Percentiles rank a stretch among this genome's conserved stretches.
Evolutionary conservation across 305 asterid species (phyloP).

Genomic region (Caryopteris hybrid): DNA sequence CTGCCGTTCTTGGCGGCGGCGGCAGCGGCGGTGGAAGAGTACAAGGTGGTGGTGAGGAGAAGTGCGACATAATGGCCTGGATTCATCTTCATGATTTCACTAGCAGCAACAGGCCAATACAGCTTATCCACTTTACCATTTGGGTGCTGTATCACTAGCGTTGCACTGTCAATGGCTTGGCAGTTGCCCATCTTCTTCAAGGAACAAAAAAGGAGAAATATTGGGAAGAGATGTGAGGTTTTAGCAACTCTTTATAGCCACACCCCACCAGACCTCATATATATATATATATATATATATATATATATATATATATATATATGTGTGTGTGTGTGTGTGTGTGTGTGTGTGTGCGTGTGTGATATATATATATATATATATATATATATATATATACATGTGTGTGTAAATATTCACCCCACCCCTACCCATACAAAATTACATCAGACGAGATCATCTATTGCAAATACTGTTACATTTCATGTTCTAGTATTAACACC

Average conservation of each 20-base stretch:
- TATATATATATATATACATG: no score
- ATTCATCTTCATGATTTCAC: constrained; percentile 66
- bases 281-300: constrained; percentile 10
- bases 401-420: no score
- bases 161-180: constrained; percentile 84
- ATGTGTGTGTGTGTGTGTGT: no score
- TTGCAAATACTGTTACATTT: no score
- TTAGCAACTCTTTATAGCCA: constrained; percentile 24
- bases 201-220: neutral
- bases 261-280: constrained; percentile 25
- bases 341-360: no score
- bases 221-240: constrained; percentile 12
- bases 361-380: no score
- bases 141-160: constrained; percentile 60
- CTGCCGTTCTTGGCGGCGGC: neutral
- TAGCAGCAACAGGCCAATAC: constrained; percentile 48
- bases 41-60: constrained; percentile 79
- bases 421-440: no score
- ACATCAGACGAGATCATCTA: constrained; percentile 22
- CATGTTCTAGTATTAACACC: no score
- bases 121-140: constrained; percentile 60
- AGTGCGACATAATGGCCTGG: constrained; percentile 92
- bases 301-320: no score
- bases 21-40: constrained; percentile 34
- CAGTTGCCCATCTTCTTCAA: constrained; percentile 80